Conservation (phyloP, 805 yeast genomes). For the Brettanomyces sp. region DNA sequence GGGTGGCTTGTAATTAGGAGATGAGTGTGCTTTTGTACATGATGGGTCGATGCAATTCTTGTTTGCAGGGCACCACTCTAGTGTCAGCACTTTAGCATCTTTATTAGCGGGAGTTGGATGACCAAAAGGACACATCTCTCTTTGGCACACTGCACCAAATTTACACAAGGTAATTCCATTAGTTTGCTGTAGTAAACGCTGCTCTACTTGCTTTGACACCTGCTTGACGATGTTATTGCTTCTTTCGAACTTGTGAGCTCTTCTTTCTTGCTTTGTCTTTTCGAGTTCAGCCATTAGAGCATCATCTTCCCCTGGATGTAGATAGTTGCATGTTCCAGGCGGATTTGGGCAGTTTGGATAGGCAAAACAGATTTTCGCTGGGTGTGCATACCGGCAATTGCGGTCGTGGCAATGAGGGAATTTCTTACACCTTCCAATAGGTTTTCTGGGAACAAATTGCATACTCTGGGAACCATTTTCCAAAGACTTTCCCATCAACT, state of each 20-base stretch:
- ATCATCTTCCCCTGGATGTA: constrained; percentile 83
- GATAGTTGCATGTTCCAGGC: constrained; percentile 72
- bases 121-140: constrained; percentile 76
- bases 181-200: constrained; percentile 17
- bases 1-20: constrained; percentile 40
- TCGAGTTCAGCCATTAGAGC: constrained; percentile 61
- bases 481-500: constrained; percentile 25
- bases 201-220: constrained; percentile 26
- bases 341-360: constrained; percentile 73
- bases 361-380: constrained; percentile 63
- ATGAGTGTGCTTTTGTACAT: constrained; percentile 78
- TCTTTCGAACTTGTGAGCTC: constrained; percentile 25
- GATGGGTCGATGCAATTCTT: constrained; percentile 48
- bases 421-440: constrained; percentile 54
- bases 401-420: constrained; percentile 63
- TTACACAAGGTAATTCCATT: constrained; percentile 57
- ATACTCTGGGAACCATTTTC: constrained; percentile 13
- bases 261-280: constrained; percentile 33
- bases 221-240: constrained; percentile 23
- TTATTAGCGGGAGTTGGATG: constrained; percentile 86
- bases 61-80: constrained; percentile 73
- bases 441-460: constrained; percentile 38
- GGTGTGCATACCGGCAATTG: constrained; percentile 72
- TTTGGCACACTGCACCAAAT: constrained; percentile 66
- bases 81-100: constrained; percentile 55